Conservation (phyloP, 768 basidiomycete genomes). For the Lactarius trivialis region DNA sequence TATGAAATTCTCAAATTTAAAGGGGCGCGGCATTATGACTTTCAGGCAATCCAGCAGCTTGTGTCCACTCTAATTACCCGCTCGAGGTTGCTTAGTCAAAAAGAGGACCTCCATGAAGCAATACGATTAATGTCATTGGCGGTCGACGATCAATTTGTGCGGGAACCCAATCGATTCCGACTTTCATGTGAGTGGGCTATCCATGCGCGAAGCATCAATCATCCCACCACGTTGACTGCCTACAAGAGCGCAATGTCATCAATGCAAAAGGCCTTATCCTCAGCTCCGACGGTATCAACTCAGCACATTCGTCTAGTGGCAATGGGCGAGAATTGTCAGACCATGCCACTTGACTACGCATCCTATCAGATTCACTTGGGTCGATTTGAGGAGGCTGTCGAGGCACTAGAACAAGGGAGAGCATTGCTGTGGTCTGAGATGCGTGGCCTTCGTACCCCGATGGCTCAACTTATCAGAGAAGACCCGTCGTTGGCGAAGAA, state of each 20-base stretch:
- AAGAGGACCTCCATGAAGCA: constrained; percentile 2
- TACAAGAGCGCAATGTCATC: neutral
- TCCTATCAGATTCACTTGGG: neutral
- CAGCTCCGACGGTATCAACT: neutral
- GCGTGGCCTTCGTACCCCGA: no score
- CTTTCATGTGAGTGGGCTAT: constrained; percentile 1
- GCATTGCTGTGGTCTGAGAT: no score
- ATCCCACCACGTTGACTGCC: neutral
- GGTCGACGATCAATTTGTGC: neutral
- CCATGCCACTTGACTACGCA: neutral
- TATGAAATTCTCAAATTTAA: no score
- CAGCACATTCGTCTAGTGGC: constrained; percentile 1
- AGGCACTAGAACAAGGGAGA: no score
- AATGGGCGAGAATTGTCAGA: neutral
- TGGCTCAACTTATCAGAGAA: no score
- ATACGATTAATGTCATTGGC: neutral
- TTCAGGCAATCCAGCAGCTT: neutral
- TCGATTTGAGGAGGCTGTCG: neutral
- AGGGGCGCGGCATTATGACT: no score
- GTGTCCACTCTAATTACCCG: neutral
- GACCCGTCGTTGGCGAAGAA: no score
- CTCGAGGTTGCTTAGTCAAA: neutral
- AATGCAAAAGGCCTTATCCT: neutral
- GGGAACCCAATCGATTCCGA: neutral
- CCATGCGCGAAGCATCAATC: neutral